Base-by-base conservation (phyloP, 2,329 filamentous ascomycete species). In the Domatiomyces catenatus region DNA sequence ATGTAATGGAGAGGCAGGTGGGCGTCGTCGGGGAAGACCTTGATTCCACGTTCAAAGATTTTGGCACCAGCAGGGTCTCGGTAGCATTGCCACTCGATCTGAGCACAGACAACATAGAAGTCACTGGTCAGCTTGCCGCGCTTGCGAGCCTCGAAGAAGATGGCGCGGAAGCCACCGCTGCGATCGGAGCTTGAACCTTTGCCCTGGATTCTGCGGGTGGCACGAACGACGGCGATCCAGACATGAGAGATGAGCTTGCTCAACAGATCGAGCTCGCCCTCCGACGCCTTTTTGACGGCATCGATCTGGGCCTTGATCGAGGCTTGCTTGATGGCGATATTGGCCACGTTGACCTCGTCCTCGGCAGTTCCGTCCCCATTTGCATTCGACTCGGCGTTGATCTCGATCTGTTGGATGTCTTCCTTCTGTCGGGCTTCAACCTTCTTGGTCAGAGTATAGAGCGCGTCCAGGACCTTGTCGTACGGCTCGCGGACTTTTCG, bases 81-180 rank as follows among this genome's bases (percentile, higher is more conserved):
- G 67, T 98, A 98, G 58, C 93, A 93, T 59, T 94, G 83, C 63
- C 92, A 90, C 66, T 98, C 92, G 62, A 98, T 85, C 52, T 94
- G 74, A 15, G 93, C 92, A 58, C 87, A 87, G 1, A 88, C 88
- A 49, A 95, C 85, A 63, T 98, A 98, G 5, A 95, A 86, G 64
- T 96, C 92, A 60, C 87, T 94, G 6, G 87, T 92, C 45, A 98
- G 77, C 49, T 88, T 84, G 17, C 92, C 93, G 56, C 82, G 81
- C 61, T 85, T 84, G 32, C 92, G 80, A 46, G 92, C 89, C 65
- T 96, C 88, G 1, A 80, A 82, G 62, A 98, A 96, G 10, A 95
- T 80, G 58, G 87, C 84, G 54, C 92, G 80, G 59, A 93, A 84
- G 2, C 92, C 92, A 45, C 52, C 53, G 26, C 74, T 73, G 39